Conservation (phyloP, 2,329 filamentous ascomycete genomes). For the Aphanocladium album region DNA sequence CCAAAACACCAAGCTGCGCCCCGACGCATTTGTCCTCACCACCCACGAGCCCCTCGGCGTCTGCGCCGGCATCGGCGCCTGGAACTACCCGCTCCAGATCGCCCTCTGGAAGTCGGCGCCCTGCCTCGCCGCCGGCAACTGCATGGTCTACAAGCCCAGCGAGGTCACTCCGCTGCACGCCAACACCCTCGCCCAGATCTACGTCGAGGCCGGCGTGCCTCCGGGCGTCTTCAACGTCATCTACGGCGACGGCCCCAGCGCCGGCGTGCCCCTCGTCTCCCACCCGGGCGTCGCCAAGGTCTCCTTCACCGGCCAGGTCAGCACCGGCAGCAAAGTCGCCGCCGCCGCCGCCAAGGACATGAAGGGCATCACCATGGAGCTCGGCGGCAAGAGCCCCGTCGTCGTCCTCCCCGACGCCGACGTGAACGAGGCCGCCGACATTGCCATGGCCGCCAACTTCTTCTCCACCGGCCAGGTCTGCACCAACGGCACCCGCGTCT, state of each 20-base stretch:
- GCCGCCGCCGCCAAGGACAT: slow-evolving; percentile 68
- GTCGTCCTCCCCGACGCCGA: slow-evolving; percentile 77
- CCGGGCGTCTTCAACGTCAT: slow-evolving; percentile 83
- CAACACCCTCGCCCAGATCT: slow-evolving; percentile 68
- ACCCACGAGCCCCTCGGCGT: slow-evolving; percentile 78
- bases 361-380: slow-evolving; percentile 91
- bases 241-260: slow-evolving; percentile 67
- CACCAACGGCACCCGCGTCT: slow-evolving; percentile 87
- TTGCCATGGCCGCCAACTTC: slow-evolving; percentile 92
- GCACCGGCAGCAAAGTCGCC: slow-evolving; percentile 78
- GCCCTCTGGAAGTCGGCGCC: slow-evolving; percentile 86
- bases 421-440: slow-evolving; percentile 74
- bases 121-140: slow-evolving; percentile 80
- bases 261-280: slow-evolving; percentile 68
- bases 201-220: slow-evolving; percentile 72
- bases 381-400: slow-evolving; percentile 80
- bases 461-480: slow-evolving; percentile 89
- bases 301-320: slow-evolving; percentile 83
- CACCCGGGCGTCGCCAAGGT: slow-evolving; percentile 76
- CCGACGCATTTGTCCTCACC: slow-evolving; percentile 77
- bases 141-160: slow-evolving; percentile 87
- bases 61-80: slow-evolving; percentile 81
- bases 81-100: slow-evolving; percentile 91
- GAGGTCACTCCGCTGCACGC: slow-evolving; percentile 84
- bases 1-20: slow-evolving; percentile 67